Evolutionary conservation across 148 eudicot genomes (phyloP).

Genomic region (Agrostemma githago): DNA sequence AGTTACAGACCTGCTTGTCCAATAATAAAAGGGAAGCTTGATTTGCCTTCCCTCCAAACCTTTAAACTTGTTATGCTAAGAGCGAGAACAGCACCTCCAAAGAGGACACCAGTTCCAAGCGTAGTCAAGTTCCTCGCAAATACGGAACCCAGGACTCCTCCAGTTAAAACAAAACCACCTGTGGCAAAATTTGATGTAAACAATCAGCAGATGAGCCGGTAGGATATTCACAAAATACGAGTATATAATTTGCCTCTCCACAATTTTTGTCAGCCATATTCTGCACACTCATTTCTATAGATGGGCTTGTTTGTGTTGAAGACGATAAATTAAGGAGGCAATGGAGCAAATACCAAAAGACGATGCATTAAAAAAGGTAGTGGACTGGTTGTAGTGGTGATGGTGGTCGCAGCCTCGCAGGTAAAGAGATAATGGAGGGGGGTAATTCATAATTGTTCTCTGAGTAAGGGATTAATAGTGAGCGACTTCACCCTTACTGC

Average conservation of each 20-base stretch:
- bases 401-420: no score
- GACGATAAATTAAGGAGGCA: neutral
- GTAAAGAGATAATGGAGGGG: neutral
- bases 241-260: neutral
- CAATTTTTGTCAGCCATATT: neutral
- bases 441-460: no score
- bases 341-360: neutral
- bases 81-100: constrained; percentile 75
- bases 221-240: neutral
- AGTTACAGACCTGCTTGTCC: constrained; percentile 80
- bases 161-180: constrained; percentile 80
- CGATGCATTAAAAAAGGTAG: neutral
- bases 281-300: neutral
- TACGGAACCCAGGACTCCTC: constrained; percentile 70
- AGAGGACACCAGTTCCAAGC: constrained; percentile 51
- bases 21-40: constrained; percentile 74
- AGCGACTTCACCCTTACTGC: no score
- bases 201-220: constrained; percentile 8
- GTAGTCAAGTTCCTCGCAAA: constrained; percentile 57
- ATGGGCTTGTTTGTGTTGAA: neutral
- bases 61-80: constrained; percentile 70
- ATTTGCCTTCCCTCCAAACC: constrained; percentile 84
- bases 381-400: neutral
- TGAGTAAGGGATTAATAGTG: no score
- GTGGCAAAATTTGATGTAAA: constrained; percentile 15